These are phyloP conservation scores for Sphaerulina musiva DNA, from an alignment of 2,329 filamentous ascomycete genomes.

Conservation along the genomic window DNA sequence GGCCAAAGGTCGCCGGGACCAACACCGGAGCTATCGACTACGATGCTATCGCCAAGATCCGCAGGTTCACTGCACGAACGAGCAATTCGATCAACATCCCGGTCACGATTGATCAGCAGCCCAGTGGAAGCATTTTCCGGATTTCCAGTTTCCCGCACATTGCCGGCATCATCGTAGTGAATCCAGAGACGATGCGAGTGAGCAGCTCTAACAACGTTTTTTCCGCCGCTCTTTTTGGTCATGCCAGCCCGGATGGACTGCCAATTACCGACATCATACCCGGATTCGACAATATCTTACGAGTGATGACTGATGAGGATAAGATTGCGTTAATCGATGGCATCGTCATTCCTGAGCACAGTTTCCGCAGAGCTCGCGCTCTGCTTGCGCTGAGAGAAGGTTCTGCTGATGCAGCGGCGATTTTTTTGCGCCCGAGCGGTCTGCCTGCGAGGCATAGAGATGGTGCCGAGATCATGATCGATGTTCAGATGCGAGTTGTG, in stretches of 20 bases:
- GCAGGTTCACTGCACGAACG: constrained; percentile 80
- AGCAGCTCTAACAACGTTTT: constrained; percentile 94
- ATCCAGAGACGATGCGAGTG: constrained; percentile 69
- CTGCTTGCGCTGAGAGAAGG: constrained; percentile 78
- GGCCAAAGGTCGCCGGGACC: constrained; percentile 69
- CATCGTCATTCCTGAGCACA: constrained; percentile 95
- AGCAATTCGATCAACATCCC: constrained; percentile 74
- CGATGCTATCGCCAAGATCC: constrained; percentile 62
- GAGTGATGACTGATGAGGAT: constrained; percentile 79
- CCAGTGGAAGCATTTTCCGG: constrained; percentile 63
- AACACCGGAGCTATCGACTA: constrained; percentile 71
- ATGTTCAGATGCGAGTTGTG: constrained; percentile 93
- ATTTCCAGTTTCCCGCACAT: constrained; percentile 96
- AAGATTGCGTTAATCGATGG: constrained; percentile 77
- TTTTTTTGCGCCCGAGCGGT: constrained; percentile 78
- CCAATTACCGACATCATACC: constrained; percentile 76
- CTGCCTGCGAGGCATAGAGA: constrained; percentile 82
- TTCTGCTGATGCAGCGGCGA: constrained; percentile 64
- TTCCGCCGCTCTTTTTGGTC: constrained; percentile 83
- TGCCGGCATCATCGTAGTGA: constrained; percentile 88
- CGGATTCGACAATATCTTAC: constrained; percentile 75
- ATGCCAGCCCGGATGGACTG: constrained; percentile 74
- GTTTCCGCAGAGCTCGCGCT: constrained; percentile 82
- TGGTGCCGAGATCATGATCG: constrained; percentile 84
- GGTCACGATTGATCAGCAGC: constrained; percentile 68